phyloP scores from a whole-genome alignment of 805 yeast genomes.

The Kockiozyma suomiensis region DNA sequence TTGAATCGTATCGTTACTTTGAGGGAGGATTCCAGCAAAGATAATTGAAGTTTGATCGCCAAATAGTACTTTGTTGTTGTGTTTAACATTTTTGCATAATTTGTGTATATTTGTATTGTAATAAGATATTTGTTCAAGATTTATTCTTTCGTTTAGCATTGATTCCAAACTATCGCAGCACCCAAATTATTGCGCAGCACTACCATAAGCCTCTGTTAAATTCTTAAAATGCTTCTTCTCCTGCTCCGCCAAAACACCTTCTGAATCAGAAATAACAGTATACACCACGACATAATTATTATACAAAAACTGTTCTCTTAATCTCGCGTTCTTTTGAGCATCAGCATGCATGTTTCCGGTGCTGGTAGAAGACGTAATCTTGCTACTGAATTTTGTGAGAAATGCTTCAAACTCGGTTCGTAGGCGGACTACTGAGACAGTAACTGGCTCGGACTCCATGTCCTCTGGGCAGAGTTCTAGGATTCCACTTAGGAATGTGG shows the following conservation, averaged over 20 bases:
- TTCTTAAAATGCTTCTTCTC: slow-evolving; percentile 51
- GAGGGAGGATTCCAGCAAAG: slow-evolving; percentile 63
- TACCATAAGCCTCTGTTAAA: slow-evolving; percentile 49
- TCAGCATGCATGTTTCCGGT: neutral
- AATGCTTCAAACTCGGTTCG: slow-evolving; percentile 79
- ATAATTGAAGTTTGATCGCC: neutral
- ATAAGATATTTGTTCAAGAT: too few relatives aligned
- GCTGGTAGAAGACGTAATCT: slow-evolving; percentile 34
- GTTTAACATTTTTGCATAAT: neutral
- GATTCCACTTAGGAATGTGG: slow-evolving; percentile 70
- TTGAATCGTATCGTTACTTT: slow-evolving; percentile 91
- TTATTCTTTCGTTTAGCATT: too few relatives aligned
- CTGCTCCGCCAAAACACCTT: slow-evolving; percentile 49
- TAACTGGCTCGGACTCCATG: slow-evolving; percentile 66
- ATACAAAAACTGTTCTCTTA: slow-evolving; percentile 67
- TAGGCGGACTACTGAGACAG: slow-evolving; percentile 65
- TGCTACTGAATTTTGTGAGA: slow-evolving; percentile 58
- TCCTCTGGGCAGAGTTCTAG: slow-evolving; percentile 54
- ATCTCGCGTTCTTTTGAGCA: slow-evolving; percentile 43
- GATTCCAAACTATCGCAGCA: neutral
- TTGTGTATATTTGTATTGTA: neutral
- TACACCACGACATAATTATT: slow-evolving; percentile 67
- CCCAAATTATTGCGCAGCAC: neutral
- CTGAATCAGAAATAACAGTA: slow-evolving; percentile 55
- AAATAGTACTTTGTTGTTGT: neutral